A percentile compares a stretch with the other conserved stretches of the same genome.
phyloP scores from a whole-genome alignment of 2,329 filamentous ascomycete species.

The Trichoderma brevicompactum region DNA sequence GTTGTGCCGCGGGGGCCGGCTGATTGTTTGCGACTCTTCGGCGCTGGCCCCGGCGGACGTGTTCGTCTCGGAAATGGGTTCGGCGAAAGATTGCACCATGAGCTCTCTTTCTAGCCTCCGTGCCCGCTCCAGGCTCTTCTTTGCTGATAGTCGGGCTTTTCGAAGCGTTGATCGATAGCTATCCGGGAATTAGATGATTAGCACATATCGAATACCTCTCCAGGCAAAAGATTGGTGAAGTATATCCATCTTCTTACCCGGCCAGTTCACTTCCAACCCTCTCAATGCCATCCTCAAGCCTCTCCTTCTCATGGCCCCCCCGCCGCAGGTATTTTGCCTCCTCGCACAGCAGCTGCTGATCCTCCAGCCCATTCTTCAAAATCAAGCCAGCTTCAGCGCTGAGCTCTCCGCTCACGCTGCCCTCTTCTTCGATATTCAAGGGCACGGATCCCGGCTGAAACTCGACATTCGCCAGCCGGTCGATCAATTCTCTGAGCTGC shows the following conservation, averaged over 20 bases:
- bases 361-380: slow-evolving; percentile 78
- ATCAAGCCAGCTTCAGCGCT: slow-evolving; percentile 78
- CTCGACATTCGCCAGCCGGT: slow-evolving; percentile 60
- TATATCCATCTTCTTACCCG: slow-evolving; percentile 53
- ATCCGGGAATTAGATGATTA: background rate
- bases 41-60: slow-evolving; percentile 35
- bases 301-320: slow-evolving; percentile 62
- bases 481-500: slow-evolving; percentile 63
- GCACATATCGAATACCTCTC: background rate
- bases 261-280: slow-evolving; percentile 73
- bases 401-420: slow-evolving; percentile 69
- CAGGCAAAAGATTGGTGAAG: background rate
- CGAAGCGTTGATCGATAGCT: slow-evolving; percentile 72
- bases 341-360: slow-evolving; percentile 78
- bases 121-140: slow-evolving; percentile 72
- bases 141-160: slow-evolving; percentile 79
- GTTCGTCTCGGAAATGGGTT: slow-evolving; percentile 45
- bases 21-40: slow-evolving; percentile 27
- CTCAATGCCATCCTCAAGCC: slow-evolving; percentile 68
- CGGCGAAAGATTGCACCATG: slow-evolving; percentile 68
- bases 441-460: slow-evolving; percentile 64
- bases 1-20: slow-evolving; percentile 34
- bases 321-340: slow-evolving; percentile 72
- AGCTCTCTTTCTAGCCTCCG: slow-evolving; percentile 77
- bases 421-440: slow-evolving; percentile 53